Percentiles rank a stretch among this genome's conserved stretches.
These are phyloP conservation scores for Fabrea salina DNA, from an alignment of 169 alveolate genomes.

Conservation along the genomic window DNA sequence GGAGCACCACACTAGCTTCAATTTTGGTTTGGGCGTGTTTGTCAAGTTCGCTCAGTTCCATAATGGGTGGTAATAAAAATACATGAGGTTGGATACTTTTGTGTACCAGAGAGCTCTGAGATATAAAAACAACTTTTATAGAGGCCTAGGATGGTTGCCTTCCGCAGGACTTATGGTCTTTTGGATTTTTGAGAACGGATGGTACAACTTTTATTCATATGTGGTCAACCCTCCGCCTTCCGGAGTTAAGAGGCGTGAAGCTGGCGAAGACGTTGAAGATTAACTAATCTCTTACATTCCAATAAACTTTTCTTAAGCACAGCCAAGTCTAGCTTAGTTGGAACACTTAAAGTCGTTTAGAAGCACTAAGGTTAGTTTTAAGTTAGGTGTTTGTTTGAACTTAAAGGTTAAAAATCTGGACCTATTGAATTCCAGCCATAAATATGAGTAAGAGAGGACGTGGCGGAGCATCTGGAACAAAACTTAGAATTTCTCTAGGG, in stretches of 20 bases:
- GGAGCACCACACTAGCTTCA: background rate
- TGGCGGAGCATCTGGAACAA: constrained; percentile 88
- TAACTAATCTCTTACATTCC: too few species aligned
- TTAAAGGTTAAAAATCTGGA: too few species aligned
- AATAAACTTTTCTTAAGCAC: too few species aligned
- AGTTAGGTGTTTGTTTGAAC: too few species aligned
- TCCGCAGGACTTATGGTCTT: background rate
- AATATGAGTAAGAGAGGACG: constrained; percentile 70
- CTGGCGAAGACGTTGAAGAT: constrained; percentile 24
- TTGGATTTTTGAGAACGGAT: background rate
- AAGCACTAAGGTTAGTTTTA: too few species aligned
- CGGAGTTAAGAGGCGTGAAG: background rate
- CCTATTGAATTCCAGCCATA: too few species aligned
- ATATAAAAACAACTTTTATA: background rate
- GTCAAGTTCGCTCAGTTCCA: background rate
- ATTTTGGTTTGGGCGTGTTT: background rate
- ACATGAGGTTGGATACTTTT: background rate
- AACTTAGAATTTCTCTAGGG: constrained; percentile 90
- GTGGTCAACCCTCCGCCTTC: background rate
- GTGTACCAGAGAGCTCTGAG: constrained; percentile 9
- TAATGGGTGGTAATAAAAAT: background rate
- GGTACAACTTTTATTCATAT: background rate
- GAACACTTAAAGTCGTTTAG: too few species aligned
- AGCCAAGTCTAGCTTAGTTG: too few species aligned
- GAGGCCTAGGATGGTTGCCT: background rate